Base-by-base conservation (phyloP, 73 alveolate species). In the Uronychia setigera region DNA sequence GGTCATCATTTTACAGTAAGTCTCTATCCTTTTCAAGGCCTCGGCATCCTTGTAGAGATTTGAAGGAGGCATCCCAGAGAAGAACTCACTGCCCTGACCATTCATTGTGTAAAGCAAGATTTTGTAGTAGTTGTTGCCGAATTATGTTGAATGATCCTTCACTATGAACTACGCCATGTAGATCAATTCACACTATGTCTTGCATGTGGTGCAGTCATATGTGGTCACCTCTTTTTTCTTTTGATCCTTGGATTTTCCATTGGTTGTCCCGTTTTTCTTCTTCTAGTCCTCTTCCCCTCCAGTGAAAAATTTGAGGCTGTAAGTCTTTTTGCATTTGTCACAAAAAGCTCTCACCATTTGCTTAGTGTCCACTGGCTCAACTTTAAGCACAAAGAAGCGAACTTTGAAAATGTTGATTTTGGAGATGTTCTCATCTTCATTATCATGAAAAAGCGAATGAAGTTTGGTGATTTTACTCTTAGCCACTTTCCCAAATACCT, bases 41-140 rank as follows among this genome's bases (percentile, higher is more conserved):
- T 87, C 93, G 1, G 32, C 46, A 33, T 78, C 34, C 35, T 76
- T 81, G 31, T 87, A 87, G n/a, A 87, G 33, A 74, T 87, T 87
- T 35, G 81, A 58, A n/a, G 93, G 89, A 26, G 31, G 60, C 5
- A 80, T 87, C 26, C 88, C 93, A 31, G 59, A 60, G 81, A 87
- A 87, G 80, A 87, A 87, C 33, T 87, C 84, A 28, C 34, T 76
- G 26, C 84, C 84, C 31, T 31, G 11, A 1, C 86, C 89, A n/a
- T 81, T 86, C 26, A 26, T 13, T 13, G 90, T 33, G 80, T 74
- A 87, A 33, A 87, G 93, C n/a, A 87, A 34, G 5, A 81, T 76
- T 27, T 81, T 31, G 32, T 87, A 87, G 67, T 81, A 83, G 59
- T 87, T 81, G 31, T 80, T 81, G 27, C 59, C 81, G 74, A 78